Conservation (phyloP, 768 basidiomycete species). For the Naganishia vaughanmartiniae region DNA sequence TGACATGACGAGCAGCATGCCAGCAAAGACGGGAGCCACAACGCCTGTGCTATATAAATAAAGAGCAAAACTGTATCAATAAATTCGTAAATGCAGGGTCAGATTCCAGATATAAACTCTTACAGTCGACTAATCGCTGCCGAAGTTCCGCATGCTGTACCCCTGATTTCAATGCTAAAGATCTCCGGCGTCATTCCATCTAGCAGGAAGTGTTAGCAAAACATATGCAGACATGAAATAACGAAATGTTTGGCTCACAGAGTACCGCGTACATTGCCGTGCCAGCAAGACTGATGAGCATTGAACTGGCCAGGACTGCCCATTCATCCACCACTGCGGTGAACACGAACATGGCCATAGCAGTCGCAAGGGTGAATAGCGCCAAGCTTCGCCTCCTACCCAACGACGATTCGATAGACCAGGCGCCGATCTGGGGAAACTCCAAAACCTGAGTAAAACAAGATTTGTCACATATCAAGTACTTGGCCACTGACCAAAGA, state of each 20-base stretch:
- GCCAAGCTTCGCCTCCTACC: constrained; percentile 48
- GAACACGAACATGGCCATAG: constrained; percentile 47
- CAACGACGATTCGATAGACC: constrained; percentile 46
- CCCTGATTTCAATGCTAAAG: constrained; percentile 44
- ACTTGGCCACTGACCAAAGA: constrained; percentile 39
- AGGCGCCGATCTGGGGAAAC: constrained; percentile 43
- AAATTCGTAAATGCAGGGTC: background rate
- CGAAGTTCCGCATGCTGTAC: constrained; percentile 51
- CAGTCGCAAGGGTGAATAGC: constrained; percentile 46
- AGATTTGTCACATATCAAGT: background rate
- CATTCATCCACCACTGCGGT: constrained; percentile 39
- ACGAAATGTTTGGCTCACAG: constrained; percentile 37
- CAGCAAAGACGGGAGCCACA: constrained; percentile 46
- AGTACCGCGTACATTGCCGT: constrained; percentile 52
- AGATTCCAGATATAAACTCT: constrained; percentile 15
- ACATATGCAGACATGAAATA: background rate
- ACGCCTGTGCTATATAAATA: constrained; percentile 42
- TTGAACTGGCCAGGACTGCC: constrained; percentile 46
- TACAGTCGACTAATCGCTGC: constrained; percentile 49
- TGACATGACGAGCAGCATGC: constrained; percentile 42
- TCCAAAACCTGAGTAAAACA: background rate
- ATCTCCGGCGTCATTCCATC: constrained; percentile 52
- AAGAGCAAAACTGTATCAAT: constrained; percentile 1
- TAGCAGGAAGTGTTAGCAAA: constrained; percentile 26
- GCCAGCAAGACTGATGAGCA: constrained; percentile 46